Base-by-base conservation (phyloP, 1,139 yeast species). In the Candida neerlandica region DNA sequence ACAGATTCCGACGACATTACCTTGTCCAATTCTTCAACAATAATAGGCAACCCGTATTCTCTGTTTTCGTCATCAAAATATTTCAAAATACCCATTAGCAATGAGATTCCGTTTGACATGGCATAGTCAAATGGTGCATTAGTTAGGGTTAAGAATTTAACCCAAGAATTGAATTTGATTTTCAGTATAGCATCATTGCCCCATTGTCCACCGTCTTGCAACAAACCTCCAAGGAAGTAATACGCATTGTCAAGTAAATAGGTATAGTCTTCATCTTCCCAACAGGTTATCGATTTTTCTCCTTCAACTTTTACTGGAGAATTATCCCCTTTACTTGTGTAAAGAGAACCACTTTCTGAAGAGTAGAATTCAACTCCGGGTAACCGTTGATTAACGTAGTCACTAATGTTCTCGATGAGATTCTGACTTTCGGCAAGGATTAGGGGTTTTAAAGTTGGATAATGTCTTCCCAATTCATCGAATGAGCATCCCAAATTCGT, bases 391-490 rank as follows among this genome's bases (percentile, higher is more conserved):
- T 65, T 61, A 1, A 77, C 77, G 9, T 63, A 55, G 0, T 51
- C 54, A 0, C 87, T 83, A 5, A 86, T 64, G 12, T 69, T 69
- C 23, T 74, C 66, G 0, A 88, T 71, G 27, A 87, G 58, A 2
- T 64, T 60, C 10, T 77, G 69, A 32, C 86, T 71, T 48, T 83
- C 81, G 5, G 72, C 66, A 47, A 82, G 68, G 34, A 92, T 82
- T 0, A 70, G 62, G 0, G 87, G 85, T 48, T 88, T 84, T 51
- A 91, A 73, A 1, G 78, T 80, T 1, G 96, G 86, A 59, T 89
- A 89, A 63, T 92, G 97, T 58, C 97, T 79, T 6, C 90, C 85
- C 46, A 92, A 70, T 57, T 89, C 96, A 61, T 92, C 97, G 58
- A 91, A 77, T 0, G 88, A 78, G 34, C 81, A 73, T 0, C 96